Conservation (phyloP, 768 basidiomycete genomes). For the Lentinula lateritia region DNA sequence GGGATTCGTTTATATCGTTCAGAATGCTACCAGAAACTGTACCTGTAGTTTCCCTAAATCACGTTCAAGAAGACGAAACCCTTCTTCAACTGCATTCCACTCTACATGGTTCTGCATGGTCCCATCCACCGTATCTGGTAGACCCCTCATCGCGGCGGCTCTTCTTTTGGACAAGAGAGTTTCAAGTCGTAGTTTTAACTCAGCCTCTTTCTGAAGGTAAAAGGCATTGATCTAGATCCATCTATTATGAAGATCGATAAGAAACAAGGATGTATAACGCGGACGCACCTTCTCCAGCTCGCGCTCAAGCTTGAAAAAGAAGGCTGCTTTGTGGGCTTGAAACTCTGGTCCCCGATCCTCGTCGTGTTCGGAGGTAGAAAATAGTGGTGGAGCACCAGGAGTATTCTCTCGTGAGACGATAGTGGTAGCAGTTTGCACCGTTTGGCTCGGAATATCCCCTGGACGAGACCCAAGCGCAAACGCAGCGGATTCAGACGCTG, state of each 20-base stretch:
- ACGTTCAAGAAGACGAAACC: constrained; percentile 88
- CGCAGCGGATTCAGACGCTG: constrained; percentile 85
- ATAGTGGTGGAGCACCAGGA: constrained; percentile 49
- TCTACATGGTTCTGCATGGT: constrained; percentile 68
- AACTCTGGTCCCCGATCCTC: constrained; percentile 79
- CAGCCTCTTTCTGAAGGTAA: constrained; percentile 95
- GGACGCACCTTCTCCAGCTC: constrained; percentile 88
- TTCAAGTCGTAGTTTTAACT: constrained; percentile 86
- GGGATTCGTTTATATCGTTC: constrained; percentile 14
- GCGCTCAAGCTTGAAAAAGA: constrained; percentile 97
- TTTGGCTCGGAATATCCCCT: constrained; percentile 37
- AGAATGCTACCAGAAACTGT: constrained; percentile 13
- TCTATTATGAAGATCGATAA: constrained; percentile 6
- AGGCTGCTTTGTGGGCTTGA: constrained; percentile 92
- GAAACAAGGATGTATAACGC: constrained; percentile 3
- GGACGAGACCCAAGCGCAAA: constrained; percentile 81
- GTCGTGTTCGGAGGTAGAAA: constrained; percentile 58
- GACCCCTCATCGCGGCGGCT: constrained; percentile 66
- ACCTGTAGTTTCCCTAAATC: constrained; percentile 96
- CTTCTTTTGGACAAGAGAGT: constrained; percentile 92
- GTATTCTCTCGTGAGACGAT: constrained; percentile 30
- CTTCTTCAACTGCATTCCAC: constrained; percentile 96
- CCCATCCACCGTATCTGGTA: constrained; percentile 64
- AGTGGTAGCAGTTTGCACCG: constrained; percentile 22
- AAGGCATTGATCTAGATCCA: constrained; percentile 86